Percentiles rank a stretch among this genome's conserved stretches.
phyloP scores from a whole-genome alignment of 495 filamentous ascomycete genomes.

The Penicillium bialowiezense region DNA sequence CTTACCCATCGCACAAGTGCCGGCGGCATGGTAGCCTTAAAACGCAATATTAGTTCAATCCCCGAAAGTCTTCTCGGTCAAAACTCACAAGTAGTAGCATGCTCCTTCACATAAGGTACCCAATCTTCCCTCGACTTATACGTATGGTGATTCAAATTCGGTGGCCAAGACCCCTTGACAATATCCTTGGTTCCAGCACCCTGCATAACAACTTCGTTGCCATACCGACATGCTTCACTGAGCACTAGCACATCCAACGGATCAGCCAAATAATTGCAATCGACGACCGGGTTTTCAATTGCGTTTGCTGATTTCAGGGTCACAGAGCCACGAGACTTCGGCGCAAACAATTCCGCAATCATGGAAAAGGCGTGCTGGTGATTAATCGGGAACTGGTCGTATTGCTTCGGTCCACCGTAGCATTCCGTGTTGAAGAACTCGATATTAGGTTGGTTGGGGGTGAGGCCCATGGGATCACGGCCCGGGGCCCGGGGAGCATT shows the following conservation, averaged over 20 bases:
- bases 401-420: slow-evolving; percentile 53
- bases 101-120: slow-evolving; percentile 45
- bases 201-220: slow-evolving; percentile 52
- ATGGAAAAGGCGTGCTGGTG: slow-evolving; percentile 43
- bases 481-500: slow-evolving; percentile 37
- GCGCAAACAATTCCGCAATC: slow-evolving; percentile 40
- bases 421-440: slow-evolving; percentile 53
- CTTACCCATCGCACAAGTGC: slow-evolving; percentile 54
- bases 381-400: slow-evolving; percentile 40
- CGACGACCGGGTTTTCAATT: slow-evolving; percentile 40
- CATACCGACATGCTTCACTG: slow-evolving; percentile 48
- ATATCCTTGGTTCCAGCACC: slow-evolving; percentile 54
- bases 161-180: slow-evolving; percentile 54
- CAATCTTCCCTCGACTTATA: slow-evolving; percentile 48
- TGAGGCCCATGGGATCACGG: slow-evolving; percentile 52
- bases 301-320: slow-evolving; percentile 35
- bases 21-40: slow-evolving; percentile 47
- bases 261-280: slow-evolving; percentile 50
- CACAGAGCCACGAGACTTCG: slow-evolving; percentile 41
- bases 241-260: slow-evolving; percentile 47
- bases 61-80: no score
- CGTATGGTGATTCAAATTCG: slow-evolving; percentile 41
- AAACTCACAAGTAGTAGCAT: slow-evolving; percentile 52
- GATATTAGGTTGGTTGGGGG: slow-evolving; percentile 45
- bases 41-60: slow-evolving; percentile 8